Base-by-base conservation (phyloP, 768 basidiomycete genomes). In the Russula foetens region DNA sequence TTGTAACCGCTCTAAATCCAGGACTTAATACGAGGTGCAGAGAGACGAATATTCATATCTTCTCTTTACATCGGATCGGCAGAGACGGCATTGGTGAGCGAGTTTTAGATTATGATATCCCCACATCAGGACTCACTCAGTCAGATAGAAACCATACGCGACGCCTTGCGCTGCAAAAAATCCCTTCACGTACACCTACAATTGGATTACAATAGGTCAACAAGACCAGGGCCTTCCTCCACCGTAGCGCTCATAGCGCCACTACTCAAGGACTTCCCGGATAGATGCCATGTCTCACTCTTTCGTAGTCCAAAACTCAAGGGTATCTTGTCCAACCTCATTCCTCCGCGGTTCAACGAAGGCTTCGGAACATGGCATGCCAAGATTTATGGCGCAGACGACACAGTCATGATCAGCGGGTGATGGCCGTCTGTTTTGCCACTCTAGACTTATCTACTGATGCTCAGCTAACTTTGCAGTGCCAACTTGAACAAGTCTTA, bases 341-440 rank as follows among this genome's bases (percentile, higher is more conserved):
- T 98, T 7, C 97, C 97, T 7, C 86, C 90, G 24, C 79, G 97
- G 56, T 97, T 92, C 74, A 96, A 99, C 67, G 97, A 99, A 74
- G 97, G 95, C 1, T 98, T 94, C 90, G 96, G 95, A 0, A 92
- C 95, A 2, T 98, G 95, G 95, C 97, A 98, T 71, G 88, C 92
- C 4, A 99, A 99, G 73, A 81, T 94, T 58, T 99, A 99, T 69
- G 93, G 92, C 21, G 86, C 82, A 0, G 97, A 99, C 70, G 86
- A 98, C 69, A 85, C 95, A 55, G 80, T 99, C 45, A 84, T 99
- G 71, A 84, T 99, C 62, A 92, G 85, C 67, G 97, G 97, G 96
- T 96, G 65, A 73, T 84, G 59, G 52, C 15, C n/a, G 78, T 23
- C 55, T 47, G 35, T 57, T 55, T 31, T 53, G 45, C 11, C 24